Base-by-base conservation (phyloP, 2,329 filamentous ascomycete species). In the Colletotrichum tabaci region DNA sequence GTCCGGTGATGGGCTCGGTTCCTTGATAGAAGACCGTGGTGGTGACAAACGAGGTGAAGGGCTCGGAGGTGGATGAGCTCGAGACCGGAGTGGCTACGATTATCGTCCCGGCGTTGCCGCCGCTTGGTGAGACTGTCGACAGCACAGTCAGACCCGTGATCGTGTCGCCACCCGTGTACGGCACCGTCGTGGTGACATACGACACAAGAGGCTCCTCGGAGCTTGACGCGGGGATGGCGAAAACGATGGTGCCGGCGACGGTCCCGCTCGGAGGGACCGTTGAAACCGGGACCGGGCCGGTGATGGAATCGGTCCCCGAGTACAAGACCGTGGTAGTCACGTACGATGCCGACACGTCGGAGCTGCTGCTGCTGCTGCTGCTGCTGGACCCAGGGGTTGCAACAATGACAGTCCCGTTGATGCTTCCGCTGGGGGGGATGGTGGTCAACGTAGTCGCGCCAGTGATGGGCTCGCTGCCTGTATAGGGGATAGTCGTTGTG, bases 241-340 rank as follows among this genome's bases (percentile, higher is more conserved):
- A 26, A 15, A 53, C 38, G 16, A 53, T 9, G 4, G 70, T 72
- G 2, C 73, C 71, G 7, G 73, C 67, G 2, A n/a, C 16, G 21
- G 71, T 53, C 1, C 62, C 65, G 21, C 50, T 67, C 23, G 66
- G 66, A 10, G 62, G 53, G 3, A 70, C 56, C 15, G 72, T 70
- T 18, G 66, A 58, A 0, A 69, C n/a, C 1, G 61, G 35, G 2
- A 44, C 56, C 4, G 50, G 50, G 8, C 58, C 58, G 3, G 21
- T 57, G 23, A 68, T 50, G 3, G 50, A 9, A 4, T 35, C 66
- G n/a, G 49, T 63, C 10, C 66, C 66, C 7, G 58, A 50, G 30
- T 57, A 63, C 13, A 38, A 15, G n/a, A 63, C 52, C 13, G 52
- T 61, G 4, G 66, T 63, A 4, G 66, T 57, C 2, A 68, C 52